Percentiles rank a stretch among this genome's conserved stretches.
phyloP scores from a whole-genome alignment of 1,284 basidiomycete genomes.

The Trametes pubescens region DNA sequence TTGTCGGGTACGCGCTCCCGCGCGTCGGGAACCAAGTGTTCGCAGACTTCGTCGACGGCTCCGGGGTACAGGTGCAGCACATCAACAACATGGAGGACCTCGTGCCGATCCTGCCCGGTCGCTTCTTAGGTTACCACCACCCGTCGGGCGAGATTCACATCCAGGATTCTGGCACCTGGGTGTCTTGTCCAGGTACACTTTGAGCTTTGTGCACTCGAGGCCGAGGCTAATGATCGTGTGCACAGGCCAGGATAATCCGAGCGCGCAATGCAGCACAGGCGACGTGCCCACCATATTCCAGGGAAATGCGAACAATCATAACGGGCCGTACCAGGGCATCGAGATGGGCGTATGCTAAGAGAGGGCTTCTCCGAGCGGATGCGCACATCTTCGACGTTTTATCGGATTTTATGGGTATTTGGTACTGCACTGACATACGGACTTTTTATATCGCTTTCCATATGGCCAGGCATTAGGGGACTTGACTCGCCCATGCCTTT shows the following conservation, averaged over 20 bases:
- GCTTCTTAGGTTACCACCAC: constrained; percentile 60
- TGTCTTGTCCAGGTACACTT: constrained; percentile 46
- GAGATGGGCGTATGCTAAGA: constrained; percentile 50
- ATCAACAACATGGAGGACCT: constrained; percentile 42
- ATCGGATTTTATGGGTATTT: too few relatives aligned
- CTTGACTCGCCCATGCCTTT: too few relatives aligned
- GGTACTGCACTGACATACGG: too few relatives aligned
- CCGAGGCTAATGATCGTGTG: too few relatives aligned
- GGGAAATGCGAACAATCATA: constrained; percentile 53
- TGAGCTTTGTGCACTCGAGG: background rate
- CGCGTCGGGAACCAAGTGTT: constrained; percentile 66
- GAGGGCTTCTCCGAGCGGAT: background rate
- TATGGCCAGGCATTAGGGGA: too few relatives aligned
- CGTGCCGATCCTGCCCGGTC: constrained; percentile 43
- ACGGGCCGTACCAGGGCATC: constrained; percentile 65
- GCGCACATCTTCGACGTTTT: constrained; percentile 21
- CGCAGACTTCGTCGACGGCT: constrained; percentile 63
- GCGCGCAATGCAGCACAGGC: constrained; percentile 58
- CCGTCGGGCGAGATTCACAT: constrained; percentile 69
- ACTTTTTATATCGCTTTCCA: too few relatives aligned
- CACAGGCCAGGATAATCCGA: constrained; percentile 63
- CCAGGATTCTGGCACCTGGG: constrained; percentile 54
- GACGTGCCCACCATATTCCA: constrained; percentile 58
- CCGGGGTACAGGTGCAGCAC: constrained; percentile 35
- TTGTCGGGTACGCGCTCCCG: constrained; percentile 58